Evolutionary conservation across 495 filamentous ascomycete genomes (phyloP).

Genomic region (Lophium mytilinum): DNA sequence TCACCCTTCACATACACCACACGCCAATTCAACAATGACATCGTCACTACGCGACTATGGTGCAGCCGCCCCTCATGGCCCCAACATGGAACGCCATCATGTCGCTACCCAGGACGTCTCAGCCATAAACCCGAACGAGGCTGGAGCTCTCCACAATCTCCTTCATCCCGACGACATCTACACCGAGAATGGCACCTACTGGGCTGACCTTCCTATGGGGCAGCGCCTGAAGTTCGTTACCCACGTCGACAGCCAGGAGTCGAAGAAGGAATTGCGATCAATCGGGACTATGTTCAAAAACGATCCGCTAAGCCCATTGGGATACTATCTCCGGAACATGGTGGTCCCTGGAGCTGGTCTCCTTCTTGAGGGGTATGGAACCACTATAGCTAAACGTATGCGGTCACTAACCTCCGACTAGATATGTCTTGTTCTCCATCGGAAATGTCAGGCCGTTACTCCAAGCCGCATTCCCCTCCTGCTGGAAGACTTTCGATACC

Average conservation of each 20-base stretch:
- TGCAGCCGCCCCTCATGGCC: constrained; percentile 35
- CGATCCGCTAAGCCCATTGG: constrained; percentile 69
- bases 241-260: constrained; percentile 57
- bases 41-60: constrained; percentile 44
- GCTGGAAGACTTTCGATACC: constrained; percentile 57
- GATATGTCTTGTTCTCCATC: constrained; percentile 90
- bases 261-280: constrained; percentile 50
- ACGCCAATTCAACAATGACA: too few relatives aligned
- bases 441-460: constrained; percentile 79
- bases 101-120: constrained; percentile 27
- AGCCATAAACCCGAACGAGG: constrained; percentile 55
- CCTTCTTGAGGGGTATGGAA: constrained; percentile 65
- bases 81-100: constrained; percentile 30
- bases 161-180: constrained; percentile 80
- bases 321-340: constrained; percentile 80
- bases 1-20: too few relatives aligned
- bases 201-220: constrained; percentile 67
- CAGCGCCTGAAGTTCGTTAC: constrained; percentile 64
- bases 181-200: constrained; percentile 71
- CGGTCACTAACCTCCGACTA: constrained; percentile 10
- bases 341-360: constrained; percentile 84
- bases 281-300: constrained; percentile 71
- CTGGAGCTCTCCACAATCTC: constrained; percentile 61
- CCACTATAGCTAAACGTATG: constrained; percentile 30
- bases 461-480: constrained; percentile 54